Percentiles rank a stretch among this genome's conserved stretches.
Evolutionary conservation across 2,329 filamentous ascomycete genomes (phyloP).

Genomic region (Hirsutella rhossiliensis): DNA sequence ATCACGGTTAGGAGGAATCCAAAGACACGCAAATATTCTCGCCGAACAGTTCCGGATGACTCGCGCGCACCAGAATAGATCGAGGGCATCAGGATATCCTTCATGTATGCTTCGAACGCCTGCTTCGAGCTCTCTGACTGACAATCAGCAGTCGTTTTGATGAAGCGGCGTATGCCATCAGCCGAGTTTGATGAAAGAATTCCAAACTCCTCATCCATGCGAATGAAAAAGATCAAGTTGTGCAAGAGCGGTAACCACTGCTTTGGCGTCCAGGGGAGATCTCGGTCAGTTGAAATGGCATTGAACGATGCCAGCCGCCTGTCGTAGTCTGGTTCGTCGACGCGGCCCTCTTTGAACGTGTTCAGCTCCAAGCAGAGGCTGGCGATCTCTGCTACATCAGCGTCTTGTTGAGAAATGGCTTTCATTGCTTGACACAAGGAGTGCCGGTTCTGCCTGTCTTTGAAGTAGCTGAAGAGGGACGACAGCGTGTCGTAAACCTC

Average conservation of each 20-base stretch:
- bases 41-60: conserved; percentile 68
- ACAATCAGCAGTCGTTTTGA: conserved; percentile 47
- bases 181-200: conserved; percentile 72
- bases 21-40: conserved; percentile 70
- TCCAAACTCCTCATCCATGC: conserved; percentile 76
- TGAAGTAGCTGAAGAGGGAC: conserved; percentile 82
- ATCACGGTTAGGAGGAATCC: conserved; percentile 65
- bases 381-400: conserved; percentile 50
- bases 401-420: conserved; percentile 55
- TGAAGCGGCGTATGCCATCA: conserved; percentile 65
- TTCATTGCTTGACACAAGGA: conserved; percentile 61
- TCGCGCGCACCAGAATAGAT: conserved; percentile 68
- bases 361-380: conserved; percentile 69
- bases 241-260: conserved; percentile 84
- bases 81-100: conserved; percentile 56
- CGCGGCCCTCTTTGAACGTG: conserved; percentile 55
- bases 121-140: conserved; percentile 18
- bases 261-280: conserved; percentile 45
- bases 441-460: conserved; percentile 64
- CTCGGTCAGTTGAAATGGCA: conserved; percentile 52
- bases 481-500: conserved; percentile 64
- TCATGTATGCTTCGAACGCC: conserved; percentile 46
- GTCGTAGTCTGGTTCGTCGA: conserved; percentile 86
- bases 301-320: conserved; percentile 67
- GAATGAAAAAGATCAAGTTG: conserved; percentile 81